Conservation (phyloP, 805 yeast genomes). For the Debaryomyces castellii region DNA sequence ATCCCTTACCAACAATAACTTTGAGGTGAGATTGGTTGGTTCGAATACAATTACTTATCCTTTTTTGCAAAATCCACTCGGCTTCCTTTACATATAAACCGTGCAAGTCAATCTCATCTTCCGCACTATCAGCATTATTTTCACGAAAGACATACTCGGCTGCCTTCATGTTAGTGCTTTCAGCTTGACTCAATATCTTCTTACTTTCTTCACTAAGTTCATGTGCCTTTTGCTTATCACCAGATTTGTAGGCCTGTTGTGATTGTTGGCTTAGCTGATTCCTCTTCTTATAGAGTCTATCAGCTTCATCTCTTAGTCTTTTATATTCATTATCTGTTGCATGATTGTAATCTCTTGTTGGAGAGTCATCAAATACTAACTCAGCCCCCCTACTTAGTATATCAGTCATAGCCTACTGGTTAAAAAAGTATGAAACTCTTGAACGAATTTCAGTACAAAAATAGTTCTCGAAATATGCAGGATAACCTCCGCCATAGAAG, state of each 20-base stretch:
- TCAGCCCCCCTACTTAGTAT: constrained; percentile 25
- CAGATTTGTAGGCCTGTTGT: constrained; percentile 72
- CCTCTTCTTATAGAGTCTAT: constrained; percentile 58
- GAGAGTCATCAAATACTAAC: constrained; percentile 20
- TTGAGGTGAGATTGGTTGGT: constrained; percentile 60
- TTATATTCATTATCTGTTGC: constrained; percentile 66
- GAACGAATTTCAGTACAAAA: not conserved
- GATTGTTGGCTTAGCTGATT: constrained; percentile 61
- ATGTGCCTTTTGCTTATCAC: constrained; percentile 73
- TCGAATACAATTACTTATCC: constrained; percentile 66
- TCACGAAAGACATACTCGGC: constrained; percentile 87
- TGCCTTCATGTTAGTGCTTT: constrained; percentile 70
- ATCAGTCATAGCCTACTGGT: constrained; percentile 2
- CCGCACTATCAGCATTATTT: constrained; percentile 82
- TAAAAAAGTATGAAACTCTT: not conserved
- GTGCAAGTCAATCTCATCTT: constrained; percentile 88
- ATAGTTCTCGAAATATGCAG: not conserved
- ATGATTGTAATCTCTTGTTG: constrained; percentile 64
- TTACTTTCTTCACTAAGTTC: constrained; percentile 70
- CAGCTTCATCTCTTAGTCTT: constrained; percentile 65
- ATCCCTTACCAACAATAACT: constrained; percentile 92
- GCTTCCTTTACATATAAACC: constrained; percentile 92
- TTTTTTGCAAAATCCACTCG: constrained; percentile 65
- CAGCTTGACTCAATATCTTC: constrained; percentile 58
- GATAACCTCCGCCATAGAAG: not conserved